Evolutionary conservation across 768 basidiomycete genomes (phyloP).

Genomic region (Pseudohyphozyma bogoriensis): DNA sequence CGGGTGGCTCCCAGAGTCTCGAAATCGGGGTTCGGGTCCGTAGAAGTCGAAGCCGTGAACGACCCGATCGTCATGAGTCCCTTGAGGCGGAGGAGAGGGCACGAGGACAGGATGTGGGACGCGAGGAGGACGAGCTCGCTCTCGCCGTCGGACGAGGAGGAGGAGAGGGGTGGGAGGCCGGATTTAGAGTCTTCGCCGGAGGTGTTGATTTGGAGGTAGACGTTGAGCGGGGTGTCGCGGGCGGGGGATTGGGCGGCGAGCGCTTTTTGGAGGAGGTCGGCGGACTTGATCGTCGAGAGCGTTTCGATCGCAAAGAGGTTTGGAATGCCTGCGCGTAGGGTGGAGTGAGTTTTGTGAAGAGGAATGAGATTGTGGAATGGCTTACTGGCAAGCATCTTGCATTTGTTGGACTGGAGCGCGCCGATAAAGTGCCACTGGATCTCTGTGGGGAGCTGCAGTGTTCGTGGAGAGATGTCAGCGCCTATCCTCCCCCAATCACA

Average conservation of each 20-base stretch:
- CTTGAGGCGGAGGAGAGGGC: conserved; percentile 63
- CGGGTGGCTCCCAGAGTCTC: conserved; percentile 37
- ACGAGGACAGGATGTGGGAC: conserved; percentile 55
- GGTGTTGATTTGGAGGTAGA: conserved; percentile 89
- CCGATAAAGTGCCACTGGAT: conserved; percentile 98
- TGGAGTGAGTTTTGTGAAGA: not conserved
- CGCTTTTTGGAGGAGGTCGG: conserved; percentile 65
- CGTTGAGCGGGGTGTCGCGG: conserved; percentile 70
- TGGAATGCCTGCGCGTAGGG: conserved; percentile 54
- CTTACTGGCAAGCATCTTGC: conserved; percentile 72
- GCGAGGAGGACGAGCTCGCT: conserved; percentile 60
- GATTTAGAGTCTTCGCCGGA: conserved; percentile 87
- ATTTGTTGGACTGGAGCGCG: conserved; percentile 83
- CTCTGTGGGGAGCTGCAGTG: conserved; percentile 69
- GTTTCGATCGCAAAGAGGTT: conserved; percentile 83
- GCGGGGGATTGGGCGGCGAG: conserved; percentile 59
- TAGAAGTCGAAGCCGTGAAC: conserved; percentile 53
- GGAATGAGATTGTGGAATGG: not conserved
- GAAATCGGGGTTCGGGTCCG: conserved; percentile 60
- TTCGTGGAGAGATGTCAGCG: not conserved
- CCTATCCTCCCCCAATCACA: not conserved
- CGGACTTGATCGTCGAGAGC: conserved; percentile 67
- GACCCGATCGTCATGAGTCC: conserved; percentile 98
- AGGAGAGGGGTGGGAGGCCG: conserved; percentile 56
- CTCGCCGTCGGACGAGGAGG: conserved; percentile 29